Conservation (phyloP, 179 eudicot species). For the Patellifolia procumbens region DNA sequence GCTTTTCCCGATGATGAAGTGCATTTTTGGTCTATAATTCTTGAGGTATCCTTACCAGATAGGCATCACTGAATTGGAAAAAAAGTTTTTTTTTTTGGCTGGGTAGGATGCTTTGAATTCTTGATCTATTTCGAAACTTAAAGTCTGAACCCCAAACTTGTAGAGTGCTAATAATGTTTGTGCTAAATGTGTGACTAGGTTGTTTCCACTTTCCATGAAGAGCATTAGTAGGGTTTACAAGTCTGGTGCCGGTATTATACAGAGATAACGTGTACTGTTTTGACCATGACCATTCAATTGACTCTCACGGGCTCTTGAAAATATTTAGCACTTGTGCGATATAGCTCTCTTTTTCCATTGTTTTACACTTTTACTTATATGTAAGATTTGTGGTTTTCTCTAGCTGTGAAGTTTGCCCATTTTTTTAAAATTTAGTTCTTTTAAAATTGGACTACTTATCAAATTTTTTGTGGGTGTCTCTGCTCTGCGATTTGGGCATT, state of each 20-base stretch:
- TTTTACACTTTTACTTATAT: not conserved
- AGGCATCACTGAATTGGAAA: too few species aligned
- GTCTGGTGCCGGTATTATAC: not conserved
- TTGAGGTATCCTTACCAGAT: constrained; percentile 63
- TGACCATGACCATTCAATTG: not conserved
- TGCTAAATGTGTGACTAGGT: not conserved
- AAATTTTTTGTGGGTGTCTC: not conserved
- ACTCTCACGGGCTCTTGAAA: too few species aligned
- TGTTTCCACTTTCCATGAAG: not conserved
- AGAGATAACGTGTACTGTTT: not conserved
- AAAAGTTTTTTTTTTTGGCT: not conserved
- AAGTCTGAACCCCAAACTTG: not conserved
- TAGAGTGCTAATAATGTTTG: not conserved
- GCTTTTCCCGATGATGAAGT: constrained; percentile 73
- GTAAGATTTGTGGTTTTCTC: not conserved
- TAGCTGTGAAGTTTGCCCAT: not conserved
- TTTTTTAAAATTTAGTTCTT: too few species aligned
- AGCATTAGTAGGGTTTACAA: not conserved
- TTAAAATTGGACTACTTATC: too few species aligned
- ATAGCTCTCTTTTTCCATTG: not conserved
- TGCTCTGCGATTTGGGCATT: not conserved
- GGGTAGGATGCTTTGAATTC: not conserved
- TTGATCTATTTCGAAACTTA: not conserved
- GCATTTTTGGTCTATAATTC: constrained; percentile 71
- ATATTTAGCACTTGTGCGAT: not conserved